Evolutionary conservation across 208 protist genomes (phyloP).

Genomic region (Leishmania aethiopica): DNA sequence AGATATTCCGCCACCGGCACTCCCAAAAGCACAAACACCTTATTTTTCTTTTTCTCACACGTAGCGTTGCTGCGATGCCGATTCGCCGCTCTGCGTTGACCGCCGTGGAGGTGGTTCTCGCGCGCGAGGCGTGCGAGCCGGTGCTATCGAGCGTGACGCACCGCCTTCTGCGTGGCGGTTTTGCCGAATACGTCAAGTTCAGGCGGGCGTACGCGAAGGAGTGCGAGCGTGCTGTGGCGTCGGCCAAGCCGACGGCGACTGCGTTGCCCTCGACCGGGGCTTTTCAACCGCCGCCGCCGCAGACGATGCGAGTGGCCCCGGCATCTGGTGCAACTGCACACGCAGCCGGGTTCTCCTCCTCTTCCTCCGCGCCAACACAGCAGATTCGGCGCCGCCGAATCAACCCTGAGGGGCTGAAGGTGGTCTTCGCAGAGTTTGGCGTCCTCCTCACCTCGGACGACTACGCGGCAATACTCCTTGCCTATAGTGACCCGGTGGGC

Average conservation of each 20-base stretch:
- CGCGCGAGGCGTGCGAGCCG: constrained; percentile 56
- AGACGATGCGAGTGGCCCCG: not conserved
- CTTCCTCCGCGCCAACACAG: not conserved
- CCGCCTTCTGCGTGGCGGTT: constrained; percentile 73
- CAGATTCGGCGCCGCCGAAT: constrained; percentile 30
- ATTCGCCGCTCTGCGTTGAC: constrained; percentile 18
- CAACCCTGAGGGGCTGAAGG: constrained; percentile 78
- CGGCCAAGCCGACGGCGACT: not conserved
- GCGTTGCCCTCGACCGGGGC: not conserved
- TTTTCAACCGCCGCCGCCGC: constrained; percentile 2
- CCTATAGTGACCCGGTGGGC: constrained; percentile 78
- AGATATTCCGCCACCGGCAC: not conserved
- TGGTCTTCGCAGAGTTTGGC: constrained; percentile 52
- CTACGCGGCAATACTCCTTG: constrained; percentile 48
- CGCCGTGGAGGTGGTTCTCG: constrained; percentile 52
- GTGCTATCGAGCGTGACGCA: constrained; percentile 49
- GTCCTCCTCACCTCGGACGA: constrained; percentile 64
- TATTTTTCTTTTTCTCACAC: not conserved
- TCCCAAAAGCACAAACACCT: not conserved
- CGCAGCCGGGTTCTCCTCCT: not conserved
- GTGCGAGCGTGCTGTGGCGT: constrained; percentile 32
- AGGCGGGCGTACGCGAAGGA: constrained; percentile 32
- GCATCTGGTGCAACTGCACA: not conserved
- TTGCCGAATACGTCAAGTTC: constrained; percentile 56
- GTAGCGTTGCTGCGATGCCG: constrained; percentile 18